These are phyloP conservation scores for Neospora caninum DNA, from an alignment of 169 alveolate genomes.

Conservation along the genomic window DNA sequence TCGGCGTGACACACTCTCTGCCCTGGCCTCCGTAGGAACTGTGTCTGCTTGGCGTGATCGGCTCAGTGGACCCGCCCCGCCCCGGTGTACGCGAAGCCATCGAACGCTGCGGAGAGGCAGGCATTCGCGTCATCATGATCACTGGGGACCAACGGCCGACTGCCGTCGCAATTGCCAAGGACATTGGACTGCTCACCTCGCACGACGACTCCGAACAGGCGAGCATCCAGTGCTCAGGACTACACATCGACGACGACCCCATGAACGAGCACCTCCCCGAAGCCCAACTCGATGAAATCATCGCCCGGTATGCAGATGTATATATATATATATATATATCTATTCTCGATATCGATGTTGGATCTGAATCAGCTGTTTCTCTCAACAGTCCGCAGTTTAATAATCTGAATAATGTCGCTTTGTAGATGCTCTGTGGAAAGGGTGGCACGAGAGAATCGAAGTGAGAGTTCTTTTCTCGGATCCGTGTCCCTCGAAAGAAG, in stretches of 20 bases:
- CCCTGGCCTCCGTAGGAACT: conserved; percentile 49
- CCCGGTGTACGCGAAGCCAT: conserved; percentile 98
- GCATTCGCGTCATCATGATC: conserved; percentile 98
- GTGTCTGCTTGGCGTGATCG: conserved; percentile 84
- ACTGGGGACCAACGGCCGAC: conserved; percentile 98
- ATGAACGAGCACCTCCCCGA: conserved; percentile 73
- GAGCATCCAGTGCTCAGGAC: conserved; percentile 70
- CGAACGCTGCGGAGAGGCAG: conserved; percentile 93
- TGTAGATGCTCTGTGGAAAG: no score
- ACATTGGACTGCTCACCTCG: conserved; percentile 80
- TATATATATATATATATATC: background rate
- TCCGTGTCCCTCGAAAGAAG: no score
- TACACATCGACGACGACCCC: conserved; percentile 77
- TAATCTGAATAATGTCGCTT: no score
- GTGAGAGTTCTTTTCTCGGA: no score
- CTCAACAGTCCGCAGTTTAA: no score
- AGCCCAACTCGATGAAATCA: conserved; percentile 80
- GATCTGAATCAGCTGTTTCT: no score
- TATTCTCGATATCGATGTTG: background rate
- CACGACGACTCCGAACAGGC: background rate
- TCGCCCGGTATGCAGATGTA: conserved; percentile 67
- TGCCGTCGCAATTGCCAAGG: conserved; percentile 95
- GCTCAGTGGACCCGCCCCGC: conserved; percentile 96
- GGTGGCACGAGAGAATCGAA: no score
- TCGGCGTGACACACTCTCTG: no score